Evolutionary conservation across 192 early-diverging fungal species (phyloP), one percentile per base, ranked within the genome.

Genomic region (Thoreauomyces humboldtii): DNA sequence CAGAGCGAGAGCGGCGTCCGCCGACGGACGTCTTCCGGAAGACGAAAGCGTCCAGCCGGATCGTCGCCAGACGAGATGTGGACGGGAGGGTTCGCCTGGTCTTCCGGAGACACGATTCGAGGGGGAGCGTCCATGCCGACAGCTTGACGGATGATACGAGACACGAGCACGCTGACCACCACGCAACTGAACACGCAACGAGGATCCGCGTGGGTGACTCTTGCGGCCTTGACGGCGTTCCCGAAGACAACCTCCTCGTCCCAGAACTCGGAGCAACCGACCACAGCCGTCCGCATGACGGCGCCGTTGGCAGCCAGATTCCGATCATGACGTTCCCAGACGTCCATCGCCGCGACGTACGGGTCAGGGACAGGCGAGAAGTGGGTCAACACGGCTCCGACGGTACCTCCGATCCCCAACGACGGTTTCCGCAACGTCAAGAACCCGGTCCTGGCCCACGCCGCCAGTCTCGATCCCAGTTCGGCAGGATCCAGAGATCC

Each of bases 341-440:
- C 69, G 4, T 69, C 69, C 7, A 52, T 38, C 0, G 80, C 80
- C 7, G 80, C 70, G 25, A 31, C 35, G 28, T 57, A 36, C 17
- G 87, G 87, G 50, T 81, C 75, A 14, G 43, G 56, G n/a, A 59
- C 27, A 61, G 79, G 87, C 1, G 67, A 51, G 2, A 78, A 61
- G 53, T 81, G 78, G 1, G 27, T 58, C 2, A 88, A 48, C 0
- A 82, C 81, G 5, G 58, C 64, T 15, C 81, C 77, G 32, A 79
- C 81, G 11, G 81, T 86, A 25, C 38, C 52, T 0, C 84, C 83
- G 17, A 86, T 75, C 12, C 86, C 86, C 11, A 77, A 63, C 31
- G 84, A 77, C 9, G 71, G 77, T 21, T 86, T 89, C n/a, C 68
- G 63, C 15, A 87, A 33, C 50, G 78, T 76, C 7, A 70, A 74